Evolutionary conservation across 2,329 filamentous ascomycete species (phyloP).

Genomic region (Arthrobotrys sinensis): DNA sequence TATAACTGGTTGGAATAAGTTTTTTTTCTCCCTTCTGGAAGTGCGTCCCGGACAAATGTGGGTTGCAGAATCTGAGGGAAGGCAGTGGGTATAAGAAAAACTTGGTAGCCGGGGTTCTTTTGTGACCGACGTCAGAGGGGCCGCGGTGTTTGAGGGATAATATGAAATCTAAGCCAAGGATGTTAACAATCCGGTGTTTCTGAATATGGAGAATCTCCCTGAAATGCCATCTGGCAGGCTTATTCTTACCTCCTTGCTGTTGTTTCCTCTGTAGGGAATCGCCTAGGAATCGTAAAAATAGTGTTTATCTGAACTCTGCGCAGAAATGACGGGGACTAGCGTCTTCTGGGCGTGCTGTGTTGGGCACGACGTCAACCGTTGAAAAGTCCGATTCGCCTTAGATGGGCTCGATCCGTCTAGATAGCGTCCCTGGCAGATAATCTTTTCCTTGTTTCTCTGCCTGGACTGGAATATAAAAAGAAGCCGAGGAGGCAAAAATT

Average conservation of each 20-base stretch:
- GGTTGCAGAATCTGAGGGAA: constrained; percentile 27
- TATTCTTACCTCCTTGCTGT: constrained; percentile 39
- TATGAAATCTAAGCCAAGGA: constrained; percentile 26
- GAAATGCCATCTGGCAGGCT: constrained; percentile 15
- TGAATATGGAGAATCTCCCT: constrained; percentile 43
- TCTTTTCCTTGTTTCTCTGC: constrained; percentile 13
- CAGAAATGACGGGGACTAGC: constrained; percentile 15
- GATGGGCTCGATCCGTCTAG: constrained; percentile 37
- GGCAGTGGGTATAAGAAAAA: constrained; percentile 42
- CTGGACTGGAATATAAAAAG: constrained; percentile 9
- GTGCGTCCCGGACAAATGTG: constrained; percentile 42
- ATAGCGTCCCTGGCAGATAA: constrained; percentile 31
- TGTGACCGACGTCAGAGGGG: constrained; percentile 52
- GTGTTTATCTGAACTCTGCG: constrained; percentile 30
- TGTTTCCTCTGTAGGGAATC: constrained; percentile 24
- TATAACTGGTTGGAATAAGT: background rate
- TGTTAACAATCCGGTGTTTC: constrained; percentile 48
- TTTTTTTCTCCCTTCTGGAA: constrained; percentile 41
- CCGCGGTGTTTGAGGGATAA: constrained; percentile 38
- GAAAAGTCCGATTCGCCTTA: constrained; percentile 41
- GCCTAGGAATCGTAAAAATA: constrained; percentile 35
- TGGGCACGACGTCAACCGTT: constrained; percentile 42
- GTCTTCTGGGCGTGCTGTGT: constrained; percentile 25
- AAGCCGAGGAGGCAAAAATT: constrained; percentile 28
- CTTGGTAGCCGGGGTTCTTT: constrained; percentile 43